These are phyloP conservation scores for Oenanthe javanica DNA, from an alignment of 140 eudicot species.

Conservation along the genomic window DNA sequence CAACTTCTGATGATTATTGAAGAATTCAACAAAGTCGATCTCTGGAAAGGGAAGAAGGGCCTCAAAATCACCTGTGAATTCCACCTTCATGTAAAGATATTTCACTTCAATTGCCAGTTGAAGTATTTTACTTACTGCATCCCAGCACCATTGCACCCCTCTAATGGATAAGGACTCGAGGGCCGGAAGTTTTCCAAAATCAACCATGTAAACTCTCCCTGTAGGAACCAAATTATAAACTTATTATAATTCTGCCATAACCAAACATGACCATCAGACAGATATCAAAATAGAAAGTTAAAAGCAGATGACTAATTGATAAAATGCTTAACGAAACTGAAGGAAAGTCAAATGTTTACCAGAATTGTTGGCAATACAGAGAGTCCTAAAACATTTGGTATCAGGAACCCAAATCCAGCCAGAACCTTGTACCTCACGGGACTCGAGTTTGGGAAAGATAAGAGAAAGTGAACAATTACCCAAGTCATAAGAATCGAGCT, in stretches of 20 bases:
- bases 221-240: constrained; percentile 2
- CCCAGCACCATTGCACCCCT: constrained; percentile 96
- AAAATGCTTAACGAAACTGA: neutral
- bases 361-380: constrained; percentile 54
- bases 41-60: constrained; percentile 80
- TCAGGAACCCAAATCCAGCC: constrained; percentile 57
- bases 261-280: neutral
- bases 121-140: constrained; percentile 70
- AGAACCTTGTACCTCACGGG: constrained; percentile 82
- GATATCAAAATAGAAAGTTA: neutral
- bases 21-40: constrained; percentile 80
- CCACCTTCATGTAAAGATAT: constrained; percentile 76
- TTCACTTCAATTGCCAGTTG: constrained; percentile 77
- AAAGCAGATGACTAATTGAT: neutral
- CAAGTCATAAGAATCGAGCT: constrained; percentile 58
- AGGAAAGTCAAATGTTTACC: constrained; percentile 30
- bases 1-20: constrained; percentile 73
- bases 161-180: constrained; percentile 64
- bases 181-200: constrained; percentile 68
- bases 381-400: constrained; percentile 44
- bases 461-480: constrained; percentile 56
- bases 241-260: neutral
- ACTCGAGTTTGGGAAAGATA: constrained; percentile 54
- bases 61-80: constrained; percentile 78
- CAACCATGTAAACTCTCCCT: constrained; percentile 75